phyloP scores from a whole-genome alignment of 768 basidiomycete genomes.

The Boletus bicolor region DNA sequence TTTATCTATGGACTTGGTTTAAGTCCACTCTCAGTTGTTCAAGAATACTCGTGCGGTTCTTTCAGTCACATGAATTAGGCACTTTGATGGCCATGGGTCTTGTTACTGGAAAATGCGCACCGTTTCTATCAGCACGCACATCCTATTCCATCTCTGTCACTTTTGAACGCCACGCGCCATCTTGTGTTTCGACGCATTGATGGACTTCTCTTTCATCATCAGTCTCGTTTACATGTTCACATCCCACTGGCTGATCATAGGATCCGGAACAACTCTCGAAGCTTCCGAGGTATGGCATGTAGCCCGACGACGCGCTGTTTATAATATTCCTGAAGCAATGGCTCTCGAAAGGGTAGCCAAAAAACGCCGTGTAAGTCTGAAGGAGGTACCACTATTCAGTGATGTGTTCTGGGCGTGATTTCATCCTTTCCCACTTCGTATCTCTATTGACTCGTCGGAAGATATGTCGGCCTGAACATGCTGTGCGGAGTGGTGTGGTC shows the following conservation, averaged over 20 bases:
- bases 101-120: slow-evolving; percentile 74
- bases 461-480: slow-evolving; percentile 73
- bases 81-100: slow-evolving; percentile 81
- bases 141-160: slow-evolving; percentile 71
- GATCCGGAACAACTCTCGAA: slow-evolving; percentile 60
- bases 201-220: slow-evolving; percentile 61
- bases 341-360: slow-evolving; percentile 63
- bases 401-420: slow-evolving; percentile 51
- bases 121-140: slow-evolving; percentile 71
- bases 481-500: slow-evolving; percentile 76
- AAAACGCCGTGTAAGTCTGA: slow-evolving; percentile 59
- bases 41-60: slow-evolving; percentile 81
- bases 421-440: neutral
- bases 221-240: slow-evolving; percentile 65
- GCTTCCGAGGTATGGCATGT: slow-evolving; percentile 58
- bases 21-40: slow-evolving; percentile 77
- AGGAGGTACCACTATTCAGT: slow-evolving; percentile 61
- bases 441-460: slow-evolving; percentile 25
- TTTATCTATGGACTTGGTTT: slow-evolving; percentile 79
- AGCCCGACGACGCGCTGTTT: slow-evolving; percentile 43
- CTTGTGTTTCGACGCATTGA: slow-evolving; percentile 65
- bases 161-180: slow-evolving; percentile 70
- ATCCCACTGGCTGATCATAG: slow-evolving; percentile 62
- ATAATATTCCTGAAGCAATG: slow-evolving; percentile 53
- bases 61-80: slow-evolving; percentile 71